Conservation (phyloP, 1,139 yeast species). For the Taphrina communis region DNA sequence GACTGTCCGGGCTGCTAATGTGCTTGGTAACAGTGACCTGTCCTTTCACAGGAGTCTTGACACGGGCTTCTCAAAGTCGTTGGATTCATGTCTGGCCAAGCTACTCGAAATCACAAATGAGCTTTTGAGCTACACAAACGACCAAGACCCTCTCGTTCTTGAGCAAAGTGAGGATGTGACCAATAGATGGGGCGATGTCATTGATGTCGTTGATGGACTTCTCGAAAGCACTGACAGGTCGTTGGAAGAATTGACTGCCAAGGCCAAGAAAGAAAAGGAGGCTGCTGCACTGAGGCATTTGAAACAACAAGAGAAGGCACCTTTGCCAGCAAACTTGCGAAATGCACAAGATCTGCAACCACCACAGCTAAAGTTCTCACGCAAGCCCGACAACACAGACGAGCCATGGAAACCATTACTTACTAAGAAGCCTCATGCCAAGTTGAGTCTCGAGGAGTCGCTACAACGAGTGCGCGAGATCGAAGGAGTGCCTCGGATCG, state of each 20-base stretch:
- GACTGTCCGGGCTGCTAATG: slow-evolving; percentile 63
- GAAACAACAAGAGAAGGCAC: slow-evolving; percentile 38
- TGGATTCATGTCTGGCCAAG: slow-evolving; percentile 57
- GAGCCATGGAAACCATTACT: slow-evolving; percentile 68
- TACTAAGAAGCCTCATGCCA: slow-evolving; percentile 70
- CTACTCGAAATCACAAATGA: slow-evolving; percentile 63
- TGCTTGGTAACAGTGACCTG: slow-evolving; percentile 80
- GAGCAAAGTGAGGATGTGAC: slow-evolving; percentile 57
- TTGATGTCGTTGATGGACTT: slow-evolving; percentile 68
- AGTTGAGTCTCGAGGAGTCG: slow-evolving; percentile 63
- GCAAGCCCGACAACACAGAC: slow-evolving; percentile 71
- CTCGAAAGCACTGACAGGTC: slow-evolving; percentile 74
- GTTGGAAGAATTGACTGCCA: slow-evolving; percentile 57
- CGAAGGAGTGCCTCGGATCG: slow-evolving; percentile 51
- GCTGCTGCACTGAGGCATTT: slow-evolving; percentile 31
- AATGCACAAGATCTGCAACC: slow-evolving; percentile 59
- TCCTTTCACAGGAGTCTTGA: slow-evolving; percentile 77
- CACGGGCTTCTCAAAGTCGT: slow-evolving; percentile 55
- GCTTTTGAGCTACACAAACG: slow-evolving; percentile 58
- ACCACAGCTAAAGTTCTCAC: slow-evolving; percentile 72
- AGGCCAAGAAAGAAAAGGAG: slow-evolving; percentile 32
- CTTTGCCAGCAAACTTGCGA: slow-evolving; percentile 44
- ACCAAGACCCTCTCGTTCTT: slow-evolving; percentile 51
- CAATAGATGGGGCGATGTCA: slow-evolving; percentile 67
- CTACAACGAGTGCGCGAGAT: slow-evolving; percentile 54